Percentiles rank a stretch among this genome's conserved stretches.
These are phyloP conservation scores for Yarrowia divulgata DNA, from an alignment of 805 yeast species.

Conservation along the genomic window DNA sequence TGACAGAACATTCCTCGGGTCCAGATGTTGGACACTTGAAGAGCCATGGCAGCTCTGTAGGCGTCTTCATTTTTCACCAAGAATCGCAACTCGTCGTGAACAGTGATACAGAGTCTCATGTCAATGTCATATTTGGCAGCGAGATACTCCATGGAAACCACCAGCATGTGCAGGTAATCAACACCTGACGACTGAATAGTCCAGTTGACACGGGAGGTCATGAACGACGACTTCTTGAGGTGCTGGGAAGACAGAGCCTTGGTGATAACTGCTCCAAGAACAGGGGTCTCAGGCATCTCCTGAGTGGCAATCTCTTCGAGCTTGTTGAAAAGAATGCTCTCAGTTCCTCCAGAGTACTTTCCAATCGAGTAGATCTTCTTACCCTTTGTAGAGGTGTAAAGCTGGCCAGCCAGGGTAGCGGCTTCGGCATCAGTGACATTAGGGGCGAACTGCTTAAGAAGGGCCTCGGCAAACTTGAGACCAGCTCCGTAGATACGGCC, in stretches of 20 bases:
- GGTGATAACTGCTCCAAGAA: slow-evolving; percentile 91
- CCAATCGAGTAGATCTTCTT: slow-evolving; percentile 45
- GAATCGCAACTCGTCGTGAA: slow-evolving; percentile 93
- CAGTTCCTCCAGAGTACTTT: slow-evolving; percentile 77
- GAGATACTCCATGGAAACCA: slow-evolving; percentile 87
- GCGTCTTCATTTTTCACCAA: slow-evolving; percentile 75
- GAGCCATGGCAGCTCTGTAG: slow-evolving; percentile 77
- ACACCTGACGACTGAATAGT: slow-evolving; percentile 98
- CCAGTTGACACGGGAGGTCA: slow-evolving; percentile 96
- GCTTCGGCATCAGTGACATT: slow-evolving; percentile 72
- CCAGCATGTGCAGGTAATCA: slow-evolving; percentile 85
- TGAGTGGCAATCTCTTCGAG: slow-evolving; percentile 86
- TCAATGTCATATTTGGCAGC: slow-evolving; percentile 66
- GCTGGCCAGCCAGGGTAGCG: slow-evolving; percentile 62
- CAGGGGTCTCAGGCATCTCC: slow-evolving; percentile 85
- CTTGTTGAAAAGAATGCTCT: slow-evolving; percentile 87
- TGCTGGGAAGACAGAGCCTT: slow-evolving; percentile 74
- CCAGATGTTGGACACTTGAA: slow-evolving; percentile 93
- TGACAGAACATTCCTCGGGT: slow-evolving; percentile 95
- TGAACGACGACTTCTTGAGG: slow-evolving; percentile 67
- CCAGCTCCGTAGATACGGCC: slow-evolving; percentile 99
- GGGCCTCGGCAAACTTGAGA: slow-evolving; percentile 81
- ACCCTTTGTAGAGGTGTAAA: slow-evolving; percentile 89
- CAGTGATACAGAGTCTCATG: slow-evolving; percentile 83
- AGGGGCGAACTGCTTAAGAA: slow-evolving; percentile 84